Conservation (phyloP, 2,329 filamentous ascomycete genomes). For the Apiospora hydei region DNA sequence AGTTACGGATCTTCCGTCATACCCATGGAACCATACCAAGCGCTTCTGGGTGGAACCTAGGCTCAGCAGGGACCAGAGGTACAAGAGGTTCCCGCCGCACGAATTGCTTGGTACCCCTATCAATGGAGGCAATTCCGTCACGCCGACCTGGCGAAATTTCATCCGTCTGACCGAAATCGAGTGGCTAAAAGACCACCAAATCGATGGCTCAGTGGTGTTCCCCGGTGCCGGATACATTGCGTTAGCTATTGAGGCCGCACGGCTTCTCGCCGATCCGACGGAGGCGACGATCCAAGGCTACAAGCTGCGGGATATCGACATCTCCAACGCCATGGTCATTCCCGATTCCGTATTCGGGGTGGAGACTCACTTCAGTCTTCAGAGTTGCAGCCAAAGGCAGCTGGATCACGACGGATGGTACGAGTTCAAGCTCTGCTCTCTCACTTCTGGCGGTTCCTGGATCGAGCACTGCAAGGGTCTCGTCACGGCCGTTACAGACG, state of each 20-base stretch:
- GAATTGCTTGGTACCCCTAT: conserved; percentile 43
- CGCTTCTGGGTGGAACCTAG: conserved; percentile 44
- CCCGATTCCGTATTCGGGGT: conserved; percentile 35
- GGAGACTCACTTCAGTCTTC: conserved; percentile 34
- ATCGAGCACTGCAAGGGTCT: conserved; percentile 35
- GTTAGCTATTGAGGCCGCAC: conserved; percentile 50
- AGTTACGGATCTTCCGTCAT: conserved; percentile 46
- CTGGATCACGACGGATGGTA: conserved; percentile 31
- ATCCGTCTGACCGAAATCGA: conserved; percentile 57
- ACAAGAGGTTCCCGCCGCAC: conserved; percentile 38
- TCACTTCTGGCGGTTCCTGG: conserved; percentile 35
- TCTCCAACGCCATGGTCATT: conserved; percentile 29
- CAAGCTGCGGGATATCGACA: conserved; percentile 32
- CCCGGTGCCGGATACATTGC: conserved; percentile 57
- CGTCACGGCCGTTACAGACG: conserved; percentile 30
- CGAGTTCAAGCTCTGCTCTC: conserved; percentile 34
- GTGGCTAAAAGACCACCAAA: conserved; percentile 60
- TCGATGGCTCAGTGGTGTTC: conserved; percentile 59
- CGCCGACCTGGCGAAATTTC: conserved; percentile 42
- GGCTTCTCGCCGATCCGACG: not conserved
- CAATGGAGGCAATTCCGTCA: conserved; percentile 25
- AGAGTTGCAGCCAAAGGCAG: conserved; percentile 30
- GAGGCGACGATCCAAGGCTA: conserved; percentile 36
- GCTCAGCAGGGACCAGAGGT: conserved; percentile 36
- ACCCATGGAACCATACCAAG: conserved; percentile 51